phyloP scores from a whole-genome alignment of 225 moss, liverwort and hornwort species.

The Sphagnum contortum region DNA sequence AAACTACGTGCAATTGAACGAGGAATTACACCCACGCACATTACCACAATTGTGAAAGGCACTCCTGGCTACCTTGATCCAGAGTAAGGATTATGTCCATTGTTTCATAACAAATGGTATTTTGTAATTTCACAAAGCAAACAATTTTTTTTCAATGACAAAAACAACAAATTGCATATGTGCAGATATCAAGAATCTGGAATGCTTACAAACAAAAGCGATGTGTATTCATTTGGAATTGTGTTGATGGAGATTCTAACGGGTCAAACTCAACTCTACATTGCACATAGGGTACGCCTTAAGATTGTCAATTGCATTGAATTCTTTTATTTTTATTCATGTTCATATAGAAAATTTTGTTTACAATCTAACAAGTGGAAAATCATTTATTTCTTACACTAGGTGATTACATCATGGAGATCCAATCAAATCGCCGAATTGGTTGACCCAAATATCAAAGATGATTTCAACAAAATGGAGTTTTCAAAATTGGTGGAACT shows the following conservation, averaged over 20 bases:
- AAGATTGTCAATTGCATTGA: background rate
- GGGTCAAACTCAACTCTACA: conserved; percentile 8
- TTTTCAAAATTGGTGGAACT: conserved; percentile 25
- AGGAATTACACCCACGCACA: conserved; percentile 9
- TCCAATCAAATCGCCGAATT: conserved; percentile 13
- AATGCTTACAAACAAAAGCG: conserved; percentile 42
- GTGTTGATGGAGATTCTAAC: conserved; percentile 44
- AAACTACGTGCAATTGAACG: conserved; percentile 20
- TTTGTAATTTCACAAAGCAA: background rate
- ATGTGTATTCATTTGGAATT: conserved; percentile 49
- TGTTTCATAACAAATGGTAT: too few relatives aligned
- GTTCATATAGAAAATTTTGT: background rate
- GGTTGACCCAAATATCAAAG: conserved; percentile 18
- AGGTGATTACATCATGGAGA: conserved; percentile 23
- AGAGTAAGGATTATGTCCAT: conserved; percentile 11
- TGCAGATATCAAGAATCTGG: conserved; percentile 33
- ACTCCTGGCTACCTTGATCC: conserved; percentile 50
- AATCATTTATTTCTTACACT: background rate
- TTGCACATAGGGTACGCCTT: conserved; percentile 9
- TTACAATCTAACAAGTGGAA: background rate
- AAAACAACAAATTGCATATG: background rate
- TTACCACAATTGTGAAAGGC: conserved; percentile 35
- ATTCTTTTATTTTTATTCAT: background rate
- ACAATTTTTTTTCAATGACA: background rate
- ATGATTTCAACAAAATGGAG: conserved; percentile 13